A percentile compares a stretch with the other conserved stretches of the same genome.
phyloP scores from a whole-genome alignment of 1,139 yeast genomes.

The Chernovozyma sophiae-reginae region DNA sequence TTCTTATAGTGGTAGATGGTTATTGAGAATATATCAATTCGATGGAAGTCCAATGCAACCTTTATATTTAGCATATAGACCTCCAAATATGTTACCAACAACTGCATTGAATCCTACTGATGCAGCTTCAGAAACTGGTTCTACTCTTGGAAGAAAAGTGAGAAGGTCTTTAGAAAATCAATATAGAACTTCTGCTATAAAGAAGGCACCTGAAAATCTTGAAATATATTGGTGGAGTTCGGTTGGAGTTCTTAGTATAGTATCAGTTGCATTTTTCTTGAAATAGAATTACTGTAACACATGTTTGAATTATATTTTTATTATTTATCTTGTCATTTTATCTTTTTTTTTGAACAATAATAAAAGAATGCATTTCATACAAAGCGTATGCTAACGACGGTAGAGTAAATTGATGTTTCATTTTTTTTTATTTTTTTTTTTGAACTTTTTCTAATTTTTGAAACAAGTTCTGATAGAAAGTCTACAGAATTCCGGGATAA shows the following conservation, averaged over 20 bases:
- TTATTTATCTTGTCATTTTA: too few species aligned
- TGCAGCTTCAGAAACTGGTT: conserved; percentile 31
- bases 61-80: conserved; percentile 82
- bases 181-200: conserved; percentile 71
- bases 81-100: conserved; percentile 96
- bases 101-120: conserved; percentile 82
- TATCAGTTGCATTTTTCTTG: conserved; percentile 20
- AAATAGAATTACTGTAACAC: conserved; percentile 8
- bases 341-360: too few species aligned
- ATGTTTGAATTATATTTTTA: too few species aligned
- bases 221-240: conserved; percentile 47
- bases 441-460: too few species aligned
- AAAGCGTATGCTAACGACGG: too few species aligned
- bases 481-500: too few species aligned
- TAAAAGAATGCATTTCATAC: too few species aligned
- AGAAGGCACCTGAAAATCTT: conserved; percentile 37
- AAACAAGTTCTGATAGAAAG: too few species aligned
- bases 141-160: conserved; percentile 36
- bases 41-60: conserved; percentile 88
- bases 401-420: too few species aligned
- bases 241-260: conserved; percentile 24
- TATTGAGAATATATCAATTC: conserved; percentile 68
- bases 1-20: conserved; percentile 77
- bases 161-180: conserved; percentile 77
- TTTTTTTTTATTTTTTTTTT: too few species aligned